Percentiles rank a stretch among this genome's conserved stretches.
phyloP scores from a whole-genome alignment of 2,329 filamentous ascomycete genomes.

The Ilyonectria mors-panacis region DNA sequence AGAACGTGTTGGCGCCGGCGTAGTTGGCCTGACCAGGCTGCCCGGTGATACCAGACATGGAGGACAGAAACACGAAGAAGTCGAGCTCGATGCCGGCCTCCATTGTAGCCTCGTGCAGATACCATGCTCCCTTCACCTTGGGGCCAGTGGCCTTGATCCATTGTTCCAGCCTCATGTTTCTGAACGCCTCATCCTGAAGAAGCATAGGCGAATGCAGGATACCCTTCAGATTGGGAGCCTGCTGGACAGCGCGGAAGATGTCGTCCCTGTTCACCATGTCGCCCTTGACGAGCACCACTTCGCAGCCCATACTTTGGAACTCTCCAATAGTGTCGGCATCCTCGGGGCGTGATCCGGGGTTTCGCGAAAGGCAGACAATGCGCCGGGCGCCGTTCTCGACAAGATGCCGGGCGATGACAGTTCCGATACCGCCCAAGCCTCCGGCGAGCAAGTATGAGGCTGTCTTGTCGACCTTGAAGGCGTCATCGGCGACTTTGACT shows the following conservation, averaged over 20 bases:
- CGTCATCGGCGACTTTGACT: not conserved
- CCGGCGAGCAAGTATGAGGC: conserved; percentile 48
- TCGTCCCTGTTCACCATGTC: conserved; percentile 50
- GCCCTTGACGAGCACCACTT: conserved; percentile 49
- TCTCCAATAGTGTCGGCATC: conserved; percentile 39
- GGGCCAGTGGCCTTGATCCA: conserved; percentile 48
- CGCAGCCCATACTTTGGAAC: conserved; percentile 46
- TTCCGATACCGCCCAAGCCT: conserved; percentile 38
- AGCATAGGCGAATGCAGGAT: conserved; percentile 60
- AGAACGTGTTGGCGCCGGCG: conserved; percentile 58
- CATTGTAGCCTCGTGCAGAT: conserved; percentile 55
- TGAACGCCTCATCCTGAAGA: conserved; percentile 40
- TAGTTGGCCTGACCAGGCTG: conserved; percentile 59
- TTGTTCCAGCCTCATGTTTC: conserved; percentile 53
- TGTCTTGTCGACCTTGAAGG: not conserved
- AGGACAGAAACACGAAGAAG: conserved; percentile 57
- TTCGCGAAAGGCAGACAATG: conserved; percentile 32
- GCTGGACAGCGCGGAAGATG: conserved; percentile 44
- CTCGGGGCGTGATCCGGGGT: conserved; percentile 13
- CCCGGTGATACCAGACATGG: conserved; percentile 54
- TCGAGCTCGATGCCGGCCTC: conserved; percentile 45
- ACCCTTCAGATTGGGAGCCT: conserved; percentile 52
- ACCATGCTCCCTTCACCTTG: conserved; percentile 57
- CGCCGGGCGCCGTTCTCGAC: conserved; percentile 31
- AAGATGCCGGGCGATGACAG: conserved; percentile 24